Evolutionary conservation across 2,329 filamentous ascomycete genomes (phyloP), one percentile per base, ranked within the genome.

Genomic region (Xylariaceae sp.): DNA sequence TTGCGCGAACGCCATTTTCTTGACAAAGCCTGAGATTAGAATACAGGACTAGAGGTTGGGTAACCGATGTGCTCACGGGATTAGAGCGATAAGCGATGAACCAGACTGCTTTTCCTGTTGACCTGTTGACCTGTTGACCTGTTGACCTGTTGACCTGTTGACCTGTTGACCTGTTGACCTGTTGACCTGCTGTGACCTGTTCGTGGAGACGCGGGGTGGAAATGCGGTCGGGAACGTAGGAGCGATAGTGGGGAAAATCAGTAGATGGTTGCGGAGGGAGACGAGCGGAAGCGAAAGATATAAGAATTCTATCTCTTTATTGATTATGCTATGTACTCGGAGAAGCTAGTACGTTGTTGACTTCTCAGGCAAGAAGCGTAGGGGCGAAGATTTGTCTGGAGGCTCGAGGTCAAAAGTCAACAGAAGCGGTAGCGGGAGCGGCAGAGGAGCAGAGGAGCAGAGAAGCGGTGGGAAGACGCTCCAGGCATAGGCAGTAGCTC

Each of bases 321-420:
- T 73, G 63, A 67, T 66, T 73, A 72, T 64, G 64, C 68, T 71
- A 66, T 65, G 59, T 70, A 71, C 62, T 65, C 64, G 57, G 32
- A 8, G 36, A 34, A 36, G 36, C 12, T 22, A 15, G n/a, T 31
- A 36, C 37, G 30, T 29, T n/a, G 36, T 32, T 28, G 16, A 19
- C 17, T 18, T 29, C n/a, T 17, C 37, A 35, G 30, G 34, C 16
- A 41, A 36, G 34, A 30, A 17, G 32, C 41, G 31, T 32, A 37
- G 24, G 42, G 36, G 13, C 16, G 28, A 29, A 22, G 11, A 13
- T 30, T 40, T 39, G 46, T 47, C 45, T 43, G 47, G 44, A 48
- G 41, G 30, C 38, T 41, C 38, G 33, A 37, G 39, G 41, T 37
- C 34, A 37, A 38, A 43, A 22, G 39, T 22, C 28, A 35, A 43